These are phyloP conservation scores for Afroboletus lepidellus DNA, from an alignment of 1,284 basidiomycete species.

Conservation along the genomic window DNA sequence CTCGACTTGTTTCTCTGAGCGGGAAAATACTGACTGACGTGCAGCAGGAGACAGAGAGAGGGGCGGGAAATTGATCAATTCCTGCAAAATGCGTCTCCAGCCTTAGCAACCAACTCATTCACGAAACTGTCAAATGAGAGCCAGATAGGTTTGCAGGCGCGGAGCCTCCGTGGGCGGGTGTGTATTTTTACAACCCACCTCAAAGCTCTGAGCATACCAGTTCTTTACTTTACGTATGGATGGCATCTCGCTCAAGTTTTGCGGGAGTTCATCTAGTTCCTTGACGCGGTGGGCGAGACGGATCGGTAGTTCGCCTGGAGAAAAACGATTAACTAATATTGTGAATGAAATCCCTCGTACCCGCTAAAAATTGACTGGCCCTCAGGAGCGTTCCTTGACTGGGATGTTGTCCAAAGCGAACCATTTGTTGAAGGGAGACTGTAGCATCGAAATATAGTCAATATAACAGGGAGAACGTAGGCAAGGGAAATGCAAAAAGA, in stretches of 20 bases:
- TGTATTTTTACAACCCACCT: slow-evolving; percentile 54
- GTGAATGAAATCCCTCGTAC: slow-evolving; percentile 10
- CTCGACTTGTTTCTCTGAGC: slow-evolving; percentile 32
- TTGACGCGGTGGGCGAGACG: slow-evolving; percentile 95
- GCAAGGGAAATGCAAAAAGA: too few species aligned
- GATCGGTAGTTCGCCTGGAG: slow-evolving; percentile 72
- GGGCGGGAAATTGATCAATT: slow-evolving; percentile 82
- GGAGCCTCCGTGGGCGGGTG: neutral
- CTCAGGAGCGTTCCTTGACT: slow-evolving; percentile 33
- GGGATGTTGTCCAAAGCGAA: slow-evolving; percentile 35
- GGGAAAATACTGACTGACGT: slow-evolving; percentile 63
- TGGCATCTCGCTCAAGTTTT: slow-evolving; percentile 89
- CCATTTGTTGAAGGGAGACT: slow-evolving; percentile 37
- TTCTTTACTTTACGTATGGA: slow-evolving; percentile 95
- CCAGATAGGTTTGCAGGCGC: neutral
- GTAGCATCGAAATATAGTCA: neutral
- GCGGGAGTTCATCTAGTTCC: slow-evolving; percentile 93
- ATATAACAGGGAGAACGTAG: neutral
- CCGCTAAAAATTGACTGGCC: slow-evolving; percentile 31
- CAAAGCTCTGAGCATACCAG: slow-evolving; percentile 99
- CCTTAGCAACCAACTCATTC: slow-evolving; percentile 4
- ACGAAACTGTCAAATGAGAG: neutral
- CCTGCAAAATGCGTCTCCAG: slow-evolving; percentile 45
- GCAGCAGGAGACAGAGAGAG: slow-evolving; percentile 69
- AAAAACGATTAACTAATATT: neutral